Percentiles rank a stretch among this genome's conserved stretches.
phyloP scores from a whole-genome alignment of 805 yeast species.

The Tetrapisispora fleetii region DNA sequence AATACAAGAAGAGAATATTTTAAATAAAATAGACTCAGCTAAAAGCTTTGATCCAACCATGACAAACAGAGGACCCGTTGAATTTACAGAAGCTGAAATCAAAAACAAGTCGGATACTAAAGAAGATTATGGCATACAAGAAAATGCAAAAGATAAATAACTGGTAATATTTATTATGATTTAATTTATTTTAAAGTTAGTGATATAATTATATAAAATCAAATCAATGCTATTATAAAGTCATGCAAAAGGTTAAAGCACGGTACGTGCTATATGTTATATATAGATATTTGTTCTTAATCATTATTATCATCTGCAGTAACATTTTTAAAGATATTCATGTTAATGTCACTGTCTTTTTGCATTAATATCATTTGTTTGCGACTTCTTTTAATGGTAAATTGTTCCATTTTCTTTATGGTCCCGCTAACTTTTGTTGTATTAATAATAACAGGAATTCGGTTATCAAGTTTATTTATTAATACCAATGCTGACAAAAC shows the following conservation, averaged over 20 bases:
- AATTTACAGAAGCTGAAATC: conserved; percentile 33
- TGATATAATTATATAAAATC: background rate
- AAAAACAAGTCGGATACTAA: too few relatives aligned
- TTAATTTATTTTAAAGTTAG: background rate
- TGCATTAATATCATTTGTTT: conserved; percentile 13
- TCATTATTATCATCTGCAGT: conserved; percentile 12
- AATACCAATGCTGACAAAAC: conserved; percentile 60
- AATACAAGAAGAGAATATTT: conserved; percentile 5
- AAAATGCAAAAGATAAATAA: background rate
- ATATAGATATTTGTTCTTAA: background rate
- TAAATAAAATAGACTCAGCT: background rate
- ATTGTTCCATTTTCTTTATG: conserved; percentile 70
- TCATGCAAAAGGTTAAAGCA: background rate
- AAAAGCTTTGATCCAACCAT: background rate
- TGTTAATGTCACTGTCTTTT: conserved; percentile 1
- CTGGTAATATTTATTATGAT: background rate
- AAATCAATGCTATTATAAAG: background rate
- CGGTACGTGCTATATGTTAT: background rate
- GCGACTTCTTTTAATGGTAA: conserved; percentile 41
- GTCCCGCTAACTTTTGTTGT: conserved; percentile 77
- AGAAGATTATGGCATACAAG: background rate
- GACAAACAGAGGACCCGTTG: conserved; percentile 35
- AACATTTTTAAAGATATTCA: conserved; percentile 10
- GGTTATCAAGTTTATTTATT: conserved; percentile 41
- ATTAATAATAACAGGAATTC: conserved; percentile 41